Conservation (phyloP, 768 basidiomycete species). For the Pulveroboletus sp. region DNA sequence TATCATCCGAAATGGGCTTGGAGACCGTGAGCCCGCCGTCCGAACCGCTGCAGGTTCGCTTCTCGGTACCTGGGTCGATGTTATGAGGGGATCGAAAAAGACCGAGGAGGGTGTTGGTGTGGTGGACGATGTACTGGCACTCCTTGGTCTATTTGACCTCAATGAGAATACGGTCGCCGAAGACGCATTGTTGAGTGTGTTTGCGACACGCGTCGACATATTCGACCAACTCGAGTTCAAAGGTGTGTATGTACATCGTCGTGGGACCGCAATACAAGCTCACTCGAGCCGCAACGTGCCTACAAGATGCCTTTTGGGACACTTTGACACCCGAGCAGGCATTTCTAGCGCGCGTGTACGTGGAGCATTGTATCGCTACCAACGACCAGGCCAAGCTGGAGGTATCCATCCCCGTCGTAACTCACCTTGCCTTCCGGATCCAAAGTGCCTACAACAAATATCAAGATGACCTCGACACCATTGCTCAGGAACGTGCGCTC, state of each 20-base stretch:
- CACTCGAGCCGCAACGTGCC: not conserved
- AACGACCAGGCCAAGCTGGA: conserved; percentile 64
- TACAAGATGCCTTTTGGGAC: conserved; percentile 68
- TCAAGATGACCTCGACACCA: conserved; percentile 38
- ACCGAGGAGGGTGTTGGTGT: conserved; percentile 35
- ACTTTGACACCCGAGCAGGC: conserved; percentile 67
- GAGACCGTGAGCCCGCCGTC: conserved; percentile 77
- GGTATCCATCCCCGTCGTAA: conserved; percentile 75
- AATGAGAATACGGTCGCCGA: conserved; percentile 56
- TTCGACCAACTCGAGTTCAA: conserved; percentile 66
- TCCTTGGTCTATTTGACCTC: conserved; percentile 60
- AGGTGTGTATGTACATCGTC: conserved; percentile 40
- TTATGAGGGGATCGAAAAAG: conserved; percentile 34
- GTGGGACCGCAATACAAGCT: not conserved
- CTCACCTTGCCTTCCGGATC: conserved; percentile 70
- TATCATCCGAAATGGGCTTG: conserved; percentile 76
- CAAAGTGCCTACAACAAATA: conserved; percentile 67
- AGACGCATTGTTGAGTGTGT: conserved; percentile 70
- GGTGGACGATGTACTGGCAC: conserved; percentile 38
- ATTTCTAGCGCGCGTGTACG: conserved; percentile 79
- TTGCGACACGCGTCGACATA: conserved; percentile 59
- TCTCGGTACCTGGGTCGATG: conserved; percentile 72
- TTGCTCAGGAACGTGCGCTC: conserved; percentile 34
- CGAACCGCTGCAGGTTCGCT: conserved; percentile 67
- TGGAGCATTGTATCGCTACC: conserved; percentile 64